phyloP scores from a whole-genome alignment of 352 stramenopile genomes.

The Phytophthora kernoviae region DNA sequence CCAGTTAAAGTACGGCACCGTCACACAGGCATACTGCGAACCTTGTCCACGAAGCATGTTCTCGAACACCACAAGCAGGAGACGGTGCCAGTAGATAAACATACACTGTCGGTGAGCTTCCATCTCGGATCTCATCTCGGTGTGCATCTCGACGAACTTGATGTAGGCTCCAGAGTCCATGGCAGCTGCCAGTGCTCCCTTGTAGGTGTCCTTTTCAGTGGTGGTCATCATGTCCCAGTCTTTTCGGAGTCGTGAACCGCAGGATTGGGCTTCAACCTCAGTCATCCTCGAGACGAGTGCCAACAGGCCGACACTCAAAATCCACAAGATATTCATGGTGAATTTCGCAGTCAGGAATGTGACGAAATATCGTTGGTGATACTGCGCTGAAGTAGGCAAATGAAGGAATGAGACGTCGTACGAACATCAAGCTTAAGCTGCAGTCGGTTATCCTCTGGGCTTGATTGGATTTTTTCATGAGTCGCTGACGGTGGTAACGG shows the following conservation, averaged over 20 bases:
- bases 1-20: conserved; percentile 83
- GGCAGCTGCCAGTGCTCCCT: conserved; percentile 39
- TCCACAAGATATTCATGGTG: conserved; percentile 33
- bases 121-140: conserved; percentile 57
- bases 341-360: conserved; percentile 2
- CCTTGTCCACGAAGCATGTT: conserved; percentile 83
- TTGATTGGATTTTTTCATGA: background rate
- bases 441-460: no score
- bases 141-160: conserved; percentile 74
- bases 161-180: conserved; percentile 68
- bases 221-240: conserved; percentile 50
- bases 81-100: conserved; percentile 86
- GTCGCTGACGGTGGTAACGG: conserved; percentile 19
- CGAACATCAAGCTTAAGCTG: background rate
- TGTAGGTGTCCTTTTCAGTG: conserved; percentile 57
- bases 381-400: conserved; percentile 19
- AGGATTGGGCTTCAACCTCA: conserved; percentile 22
- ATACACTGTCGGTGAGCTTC: conserved; percentile 72
- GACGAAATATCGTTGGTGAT: background rate
- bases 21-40: conserved; percentile 64
- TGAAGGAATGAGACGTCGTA: conserved; percentile 19
- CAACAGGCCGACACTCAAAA: conserved; percentile 22
- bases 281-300: conserved; percentile 10
- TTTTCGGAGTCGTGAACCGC: conserved; percentile 48
- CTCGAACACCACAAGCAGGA: conserved; percentile 70